These are phyloP conservation scores for Malus domestica DNA, from an alignment of 306 rosid species.

Conservation along the genomic window ASM211411v1 NC_041798.1:32044001-32044500, in stretches of 20 bases:
- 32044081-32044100: conserved; percentile 65
- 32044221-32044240: not conserved
- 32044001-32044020: conserved; percentile 1
- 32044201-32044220: not conserved
- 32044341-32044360: not conserved
- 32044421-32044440: not conserved
- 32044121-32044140: not conserved
- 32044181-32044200: not conserved
- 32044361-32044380: not conserved
- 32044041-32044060: conserved; percentile 97
- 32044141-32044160: not conserved
- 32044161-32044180: not conserved
- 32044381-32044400: not conserved
- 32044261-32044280: too few relatives aligned
- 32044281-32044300: not conserved
- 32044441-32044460: not conserved
- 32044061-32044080: conserved; percentile 98
- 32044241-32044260: not conserved
- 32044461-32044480: not conserved
- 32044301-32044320: not conserved
- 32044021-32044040: conserved; percentile 59
- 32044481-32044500: not conserved
- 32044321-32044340: not conserved
- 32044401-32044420: not conserved
- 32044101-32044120: not conserved